A percentile compares a stretch with the other conserved stretches of the same genome.
Conservation (phyloP, 805 yeast species). For the Kuraishia hungarica region DNA sequence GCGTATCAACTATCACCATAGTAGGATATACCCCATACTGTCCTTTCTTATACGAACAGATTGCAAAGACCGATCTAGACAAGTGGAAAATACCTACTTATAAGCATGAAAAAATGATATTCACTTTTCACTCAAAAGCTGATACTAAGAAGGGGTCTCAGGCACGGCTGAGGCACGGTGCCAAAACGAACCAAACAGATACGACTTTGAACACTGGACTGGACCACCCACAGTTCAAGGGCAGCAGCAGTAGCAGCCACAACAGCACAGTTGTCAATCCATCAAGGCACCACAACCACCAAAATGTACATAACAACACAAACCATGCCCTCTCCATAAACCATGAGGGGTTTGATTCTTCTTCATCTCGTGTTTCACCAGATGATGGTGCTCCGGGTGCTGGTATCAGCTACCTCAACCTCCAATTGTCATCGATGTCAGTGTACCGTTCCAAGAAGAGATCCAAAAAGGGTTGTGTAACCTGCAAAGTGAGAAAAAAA, state of each 20-base stretch:
- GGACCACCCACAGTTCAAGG: background rate
- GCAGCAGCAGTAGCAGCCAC: background rate
- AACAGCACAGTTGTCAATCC: background rate
- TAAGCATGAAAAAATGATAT: background rate
- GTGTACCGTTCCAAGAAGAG: background rate
- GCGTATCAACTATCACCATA: too few relatives aligned
- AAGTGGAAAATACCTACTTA: background rate
- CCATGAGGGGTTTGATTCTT: background rate
- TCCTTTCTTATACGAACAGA: too few relatives aligned
- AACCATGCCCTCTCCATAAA: too few relatives aligned
- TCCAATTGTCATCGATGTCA: background rate
- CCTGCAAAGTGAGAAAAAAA: slow-evolving; percentile 60
- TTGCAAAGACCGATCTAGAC: background rate
- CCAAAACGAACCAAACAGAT: background rate
- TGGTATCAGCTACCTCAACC: background rate
- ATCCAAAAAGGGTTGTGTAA: slow-evolving; percentile 48
- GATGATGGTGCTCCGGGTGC: background rate
- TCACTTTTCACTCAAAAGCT: background rate
- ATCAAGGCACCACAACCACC: background rate
- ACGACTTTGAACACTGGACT: background rate
- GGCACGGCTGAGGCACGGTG: background rate
- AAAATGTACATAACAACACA: background rate
- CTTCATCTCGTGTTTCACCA: background rate
- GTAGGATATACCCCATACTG: too few relatives aligned
- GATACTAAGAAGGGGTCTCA: background rate